phyloP scores from a whole-genome alignment of 169 alveolate species.

The Babesia divergens region DNA sequence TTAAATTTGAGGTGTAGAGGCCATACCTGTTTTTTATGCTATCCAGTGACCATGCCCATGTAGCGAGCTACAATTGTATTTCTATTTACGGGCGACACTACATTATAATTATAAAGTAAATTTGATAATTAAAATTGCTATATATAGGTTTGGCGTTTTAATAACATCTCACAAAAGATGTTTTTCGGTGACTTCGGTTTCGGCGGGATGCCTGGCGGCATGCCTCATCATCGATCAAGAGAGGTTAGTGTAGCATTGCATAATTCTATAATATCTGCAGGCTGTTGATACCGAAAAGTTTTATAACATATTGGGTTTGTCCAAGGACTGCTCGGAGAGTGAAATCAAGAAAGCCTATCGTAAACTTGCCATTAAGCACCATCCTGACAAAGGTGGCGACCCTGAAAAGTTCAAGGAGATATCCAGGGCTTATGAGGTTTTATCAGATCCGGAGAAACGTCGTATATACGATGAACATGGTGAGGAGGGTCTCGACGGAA shows the following conservation, averaged over 20 bases:
- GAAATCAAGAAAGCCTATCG: slow-evolving; percentile 95
- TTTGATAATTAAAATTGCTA: no score
- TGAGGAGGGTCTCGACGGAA: slow-evolving; percentile 95
- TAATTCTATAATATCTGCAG: slow-evolving; percentile 30
- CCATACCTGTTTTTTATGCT: no score
- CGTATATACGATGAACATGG: slow-evolving; percentile 95
- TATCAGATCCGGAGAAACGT: slow-evolving; percentile 95
- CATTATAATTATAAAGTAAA: no score
- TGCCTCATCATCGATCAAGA: slow-evolving; percentile 61
- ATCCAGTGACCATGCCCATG: no score
- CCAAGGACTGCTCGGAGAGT: slow-evolving; percentile 81
- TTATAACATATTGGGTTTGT: slow-evolving; percentile 81
- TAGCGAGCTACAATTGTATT: no score
- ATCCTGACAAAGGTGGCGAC: slow-evolving; percentile 99
- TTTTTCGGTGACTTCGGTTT: slow-evolving; percentile 64
- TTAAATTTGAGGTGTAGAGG: no score
- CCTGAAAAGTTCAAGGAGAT: slow-evolving; percentile 94
- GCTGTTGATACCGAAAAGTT: slow-evolving; percentile 80
- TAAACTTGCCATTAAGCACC: slow-evolving; percentile 92
- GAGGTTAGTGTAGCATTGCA: slow-evolving; percentile 25
- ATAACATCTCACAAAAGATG: slow-evolving; percentile 14
- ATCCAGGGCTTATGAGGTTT: slow-evolving; percentile 94
- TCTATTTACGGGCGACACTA: no score
- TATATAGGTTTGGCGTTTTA: neutral
- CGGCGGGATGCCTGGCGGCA: slow-evolving; percentile 71